Evolutionary conservation across 306 rosid genomes (phyloP).

Genomic region (Adenanthera pavonina): DNA sequence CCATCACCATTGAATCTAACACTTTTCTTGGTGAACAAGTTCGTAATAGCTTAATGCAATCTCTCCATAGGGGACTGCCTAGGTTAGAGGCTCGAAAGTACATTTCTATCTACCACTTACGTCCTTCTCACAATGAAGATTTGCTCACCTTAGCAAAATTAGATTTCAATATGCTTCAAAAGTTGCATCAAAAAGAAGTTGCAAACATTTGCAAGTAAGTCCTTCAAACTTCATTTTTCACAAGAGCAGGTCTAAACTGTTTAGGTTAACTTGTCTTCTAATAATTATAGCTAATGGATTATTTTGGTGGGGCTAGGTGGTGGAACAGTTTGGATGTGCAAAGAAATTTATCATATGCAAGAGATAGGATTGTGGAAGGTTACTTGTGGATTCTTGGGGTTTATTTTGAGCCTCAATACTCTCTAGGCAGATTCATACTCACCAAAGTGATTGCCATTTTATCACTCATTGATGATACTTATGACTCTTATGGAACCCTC

Average conservation of each 20-base stretch:
- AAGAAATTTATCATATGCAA: conserved; percentile 37
- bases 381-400: conserved; percentile 53
- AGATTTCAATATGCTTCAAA: conserved; percentile 58
- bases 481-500: conserved; percentile 58
- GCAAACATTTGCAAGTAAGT: conserved; percentile 36
- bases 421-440: conserved; percentile 37
- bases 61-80: conserved; percentile 44
- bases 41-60: conserved; percentile 34
- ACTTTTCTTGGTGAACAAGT: conserved; percentile 42
- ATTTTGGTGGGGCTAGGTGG: conserved; percentile 40
- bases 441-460: background rate
- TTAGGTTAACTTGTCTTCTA: background rate
- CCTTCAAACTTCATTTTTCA: background rate
- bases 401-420: conserved; percentile 39
- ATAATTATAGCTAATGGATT: background rate
- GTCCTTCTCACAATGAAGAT: conserved; percentile 39
- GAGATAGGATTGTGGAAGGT: conserved; percentile 59
- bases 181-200: conserved; percentile 50
- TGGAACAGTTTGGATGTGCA: conserved; percentile 50
- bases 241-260: too few relatives aligned
- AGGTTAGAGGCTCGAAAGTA: conserved; percentile 47
- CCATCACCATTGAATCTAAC: background rate
- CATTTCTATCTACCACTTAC: conserved; percentile 45
- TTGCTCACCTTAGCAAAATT: conserved; percentile 51
- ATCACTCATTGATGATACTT: conserved; percentile 52